Evolutionary conservation across 2,329 filamentous ascomycete species (phyloP).

Genomic region (Exophiala bonariae): DNA sequence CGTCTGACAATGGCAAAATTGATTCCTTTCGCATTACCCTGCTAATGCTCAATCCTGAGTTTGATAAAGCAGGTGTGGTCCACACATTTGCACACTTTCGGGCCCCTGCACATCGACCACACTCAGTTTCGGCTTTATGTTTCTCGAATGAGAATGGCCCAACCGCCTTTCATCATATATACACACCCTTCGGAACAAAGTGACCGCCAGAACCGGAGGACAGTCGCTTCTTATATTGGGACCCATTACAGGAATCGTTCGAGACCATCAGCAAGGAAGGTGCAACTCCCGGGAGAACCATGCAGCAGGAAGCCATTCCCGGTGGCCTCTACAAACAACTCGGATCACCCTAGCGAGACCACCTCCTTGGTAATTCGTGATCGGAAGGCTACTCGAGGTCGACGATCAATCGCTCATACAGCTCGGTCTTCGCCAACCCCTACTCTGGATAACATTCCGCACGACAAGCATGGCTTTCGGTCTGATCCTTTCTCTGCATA

Average conservation of each 20-base stretch:
- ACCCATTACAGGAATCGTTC: slow-evolving; percentile 14
- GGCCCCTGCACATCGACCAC: no score
- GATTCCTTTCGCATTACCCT: neutral
- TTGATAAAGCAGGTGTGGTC: no score
- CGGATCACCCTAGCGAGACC: no score
- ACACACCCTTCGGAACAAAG: slow-evolving; percentile 9
- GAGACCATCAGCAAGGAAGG: slow-evolving; percentile 1
- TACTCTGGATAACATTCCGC: slow-evolving; percentile 1
- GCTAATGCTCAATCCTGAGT: no score
- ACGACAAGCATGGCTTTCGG: slow-evolving; percentile 10
- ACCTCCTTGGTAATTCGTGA: no score
- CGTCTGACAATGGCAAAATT: neutral
- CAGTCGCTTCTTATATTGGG: slow-evolving; percentile 13
- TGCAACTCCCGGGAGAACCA: no score
- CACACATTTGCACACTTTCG: no score
- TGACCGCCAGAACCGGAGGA: slow-evolving; percentile 2
- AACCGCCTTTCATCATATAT: slow-evolving; percentile 14
- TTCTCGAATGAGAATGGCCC: neutral
- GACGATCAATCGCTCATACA: no score
- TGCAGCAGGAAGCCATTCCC: no score
- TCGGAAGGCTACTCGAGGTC: no score
- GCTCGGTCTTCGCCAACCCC: no score
- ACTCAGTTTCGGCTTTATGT: neutral
- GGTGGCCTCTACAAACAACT: no score
- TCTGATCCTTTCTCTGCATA: slow-evolving; percentile 11